Conservation (phyloP, 345 rosid species). For the Lepidium sativum region DNA sequence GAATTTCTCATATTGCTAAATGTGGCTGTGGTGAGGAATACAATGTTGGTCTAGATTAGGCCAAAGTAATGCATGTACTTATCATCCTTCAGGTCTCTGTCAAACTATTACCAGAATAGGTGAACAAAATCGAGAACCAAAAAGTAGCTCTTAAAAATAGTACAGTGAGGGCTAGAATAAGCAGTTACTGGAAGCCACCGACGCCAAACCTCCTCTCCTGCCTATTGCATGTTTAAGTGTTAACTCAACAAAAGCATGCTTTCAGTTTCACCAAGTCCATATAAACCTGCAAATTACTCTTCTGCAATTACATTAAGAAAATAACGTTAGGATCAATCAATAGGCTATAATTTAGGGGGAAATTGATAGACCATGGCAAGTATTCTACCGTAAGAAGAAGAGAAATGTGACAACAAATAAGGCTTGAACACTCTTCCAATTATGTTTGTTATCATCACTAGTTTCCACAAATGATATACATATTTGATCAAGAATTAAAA, state of each 20-base stretch:
- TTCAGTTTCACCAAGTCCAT: background rate
- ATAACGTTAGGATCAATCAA: background rate
- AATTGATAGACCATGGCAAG: too few species aligned
- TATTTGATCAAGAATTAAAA: background rate
- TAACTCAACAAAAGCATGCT: background rate
- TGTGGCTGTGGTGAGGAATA: constrained; percentile 54
- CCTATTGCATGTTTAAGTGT: background rate
- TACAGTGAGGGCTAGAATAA: background rate
- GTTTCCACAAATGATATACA: background rate
- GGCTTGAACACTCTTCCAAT: too few species aligned
- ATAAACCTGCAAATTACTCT: background rate
- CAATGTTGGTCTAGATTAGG: constrained; percentile 28
- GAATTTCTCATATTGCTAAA: constrained; percentile 42
- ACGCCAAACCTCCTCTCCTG: background rate
- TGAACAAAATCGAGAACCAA: background rate
- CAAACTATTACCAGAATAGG: background rate
- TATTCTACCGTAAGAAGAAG: too few species aligned
- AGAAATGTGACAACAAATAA: too few species aligned
- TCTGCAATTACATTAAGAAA: background rate
- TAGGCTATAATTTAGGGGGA: background rate
- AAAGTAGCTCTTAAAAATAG: constrained; percentile 9
- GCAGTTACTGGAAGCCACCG: background rate
- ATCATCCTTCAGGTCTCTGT: too few species aligned
- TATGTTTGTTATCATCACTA: background rate
- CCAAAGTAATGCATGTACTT: background rate